Conservation (phyloP, 2,329 filamentous ascomycete genomes). For the Aureobasidium sp. region DNA sequence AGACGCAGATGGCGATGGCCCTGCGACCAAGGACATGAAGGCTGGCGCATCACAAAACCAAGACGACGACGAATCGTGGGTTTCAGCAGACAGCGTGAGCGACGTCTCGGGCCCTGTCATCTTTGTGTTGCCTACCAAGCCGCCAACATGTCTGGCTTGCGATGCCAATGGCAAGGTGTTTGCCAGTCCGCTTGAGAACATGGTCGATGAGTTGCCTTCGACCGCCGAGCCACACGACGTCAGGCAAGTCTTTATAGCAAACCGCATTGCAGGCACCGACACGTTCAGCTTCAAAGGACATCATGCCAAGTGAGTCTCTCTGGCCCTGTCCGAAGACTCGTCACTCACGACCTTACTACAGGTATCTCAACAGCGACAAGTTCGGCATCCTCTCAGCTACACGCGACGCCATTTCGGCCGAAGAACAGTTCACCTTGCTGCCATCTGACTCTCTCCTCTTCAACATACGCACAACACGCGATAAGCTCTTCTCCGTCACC, state of each 20-base stretch:
- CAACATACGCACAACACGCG: slow-evolving; percentile 62
- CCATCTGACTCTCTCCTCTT: slow-evolving; percentile 35
- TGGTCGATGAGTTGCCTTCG: slow-evolving; percentile 71
- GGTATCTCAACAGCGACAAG: slow-evolving; percentile 80
- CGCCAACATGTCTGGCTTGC: slow-evolving; percentile 68
- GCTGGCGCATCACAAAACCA: not conserved
- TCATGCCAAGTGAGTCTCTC: slow-evolving; percentile 58
- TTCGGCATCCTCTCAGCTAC: slow-evolving; percentile 69
- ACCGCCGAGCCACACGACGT: slow-evolving; percentile 94
- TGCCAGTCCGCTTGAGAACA: slow-evolving; percentile 72
- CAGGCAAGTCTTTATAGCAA: slow-evolving; percentile 90
- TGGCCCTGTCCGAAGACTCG: not conserved
- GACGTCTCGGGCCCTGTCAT: slow-evolving; percentile 79
- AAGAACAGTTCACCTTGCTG: slow-evolving; percentile 64
- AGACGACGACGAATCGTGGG: slow-evolving; percentile 78
- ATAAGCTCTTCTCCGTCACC: slow-evolving; percentile 57
- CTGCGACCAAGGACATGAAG: slow-evolving; percentile 5
- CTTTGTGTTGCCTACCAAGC: slow-evolving; percentile 69
- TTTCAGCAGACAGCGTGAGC: slow-evolving; percentile 63
- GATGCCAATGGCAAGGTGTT: slow-evolving; percentile 85
- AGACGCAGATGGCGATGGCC: slow-evolving; percentile 25
- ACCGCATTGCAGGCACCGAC: slow-evolving; percentile 72
- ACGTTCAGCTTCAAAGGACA: slow-evolving; percentile 77
- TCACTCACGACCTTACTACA: slow-evolving; percentile 25
- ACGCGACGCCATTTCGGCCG: slow-evolving; percentile 70